phyloP scores from a whole-genome alignment of 257 asterid genomes.

The Capsicum chinense region DNA sequence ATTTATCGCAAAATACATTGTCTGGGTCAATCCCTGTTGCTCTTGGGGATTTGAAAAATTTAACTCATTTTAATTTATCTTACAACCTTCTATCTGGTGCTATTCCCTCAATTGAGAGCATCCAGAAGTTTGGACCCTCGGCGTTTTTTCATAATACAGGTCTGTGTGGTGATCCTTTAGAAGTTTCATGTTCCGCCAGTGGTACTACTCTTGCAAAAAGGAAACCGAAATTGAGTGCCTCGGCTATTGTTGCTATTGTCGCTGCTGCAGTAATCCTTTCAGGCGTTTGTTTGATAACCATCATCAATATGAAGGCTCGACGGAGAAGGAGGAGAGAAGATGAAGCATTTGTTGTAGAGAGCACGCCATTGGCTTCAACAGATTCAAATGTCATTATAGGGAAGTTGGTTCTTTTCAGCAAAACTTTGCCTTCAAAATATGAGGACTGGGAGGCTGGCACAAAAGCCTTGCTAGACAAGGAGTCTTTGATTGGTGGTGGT shows the following conservation, averaged over 20 bases:
- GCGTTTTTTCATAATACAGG: conserved; percentile 76
- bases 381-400: conserved; percentile 83
- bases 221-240: conserved; percentile 66
- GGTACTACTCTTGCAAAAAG: conserved; percentile 36
- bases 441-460: conserved; percentile 98
- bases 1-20: conserved; percentile 66
- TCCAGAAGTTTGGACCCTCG: conserved; percentile 60
- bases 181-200: conserved; percentile 47
- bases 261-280: conserved; percentile 77
- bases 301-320: conserved; percentile 73
- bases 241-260: conserved; percentile 79
- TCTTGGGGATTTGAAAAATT: conserved; percentile 57
- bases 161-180: conserved; percentile 84
- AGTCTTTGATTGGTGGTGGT: conserved; percentile 80
- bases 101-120: conserved; percentile 63
- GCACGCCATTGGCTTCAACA: conserved; percentile 77
- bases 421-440: conserved; percentile 80
- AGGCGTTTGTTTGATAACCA: conserved; percentile 71
- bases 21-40: conserved; percentile 66
- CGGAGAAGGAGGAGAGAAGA: conserved; percentile 54
- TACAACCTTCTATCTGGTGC: conserved; percentile 78
- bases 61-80: conserved; percentile 76
- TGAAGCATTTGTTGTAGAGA: conserved; percentile 58
- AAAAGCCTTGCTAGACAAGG: conserved; percentile 88
- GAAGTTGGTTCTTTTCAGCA: conserved; percentile 83